Percentiles rank a stretch among this genome's conserved stretches.
Conservation (phyloP, 176 grass and related monocot species). For the Oryza australiensis region DNA sequence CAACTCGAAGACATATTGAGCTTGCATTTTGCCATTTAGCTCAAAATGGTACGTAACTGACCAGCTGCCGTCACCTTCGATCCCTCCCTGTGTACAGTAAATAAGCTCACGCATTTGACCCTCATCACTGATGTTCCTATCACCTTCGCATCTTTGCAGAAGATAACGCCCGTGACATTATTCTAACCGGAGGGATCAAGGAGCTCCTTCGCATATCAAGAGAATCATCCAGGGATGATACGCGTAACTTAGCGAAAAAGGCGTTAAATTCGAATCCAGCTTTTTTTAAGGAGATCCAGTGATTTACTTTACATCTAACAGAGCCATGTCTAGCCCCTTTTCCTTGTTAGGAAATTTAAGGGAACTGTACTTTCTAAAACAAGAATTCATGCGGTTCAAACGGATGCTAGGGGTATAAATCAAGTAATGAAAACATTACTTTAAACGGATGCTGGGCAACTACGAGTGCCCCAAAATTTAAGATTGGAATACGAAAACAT, state of each 20-base stretch:
- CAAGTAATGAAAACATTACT: not conserved
- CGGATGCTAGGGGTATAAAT: not conserved
- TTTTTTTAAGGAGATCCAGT: slow-evolving; percentile 59
- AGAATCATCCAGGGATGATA: slow-evolving; percentile 76
- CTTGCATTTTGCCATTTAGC: slow-evolving; percentile 90
- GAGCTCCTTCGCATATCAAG: slow-evolving; percentile 78
- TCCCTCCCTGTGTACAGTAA: not conserved
- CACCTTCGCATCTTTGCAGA: slow-evolving; percentile 43
- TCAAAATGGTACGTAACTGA: slow-evolving; percentile 67
- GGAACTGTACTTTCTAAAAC: not conserved
- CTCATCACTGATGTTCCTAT: not conserved
- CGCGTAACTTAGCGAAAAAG: slow-evolving; percentile 73
- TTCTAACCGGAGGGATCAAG: slow-evolving; percentile 80
- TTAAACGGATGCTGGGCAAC: too few relatives aligned
- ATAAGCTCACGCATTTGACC: not conserved
- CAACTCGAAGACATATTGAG: slow-evolving; percentile 68
- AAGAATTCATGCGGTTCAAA: too few relatives aligned
- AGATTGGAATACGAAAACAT: too few relatives aligned
- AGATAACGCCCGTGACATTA: slow-evolving; percentile 74
- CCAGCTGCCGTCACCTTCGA: not conserved
- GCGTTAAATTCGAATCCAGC: slow-evolving; percentile 80
- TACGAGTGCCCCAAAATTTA: not conserved
- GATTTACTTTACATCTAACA: not conserved
- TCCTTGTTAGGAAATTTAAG: not conserved
- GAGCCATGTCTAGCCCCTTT: not conserved